Conservation (phyloP, 2,329 filamentous ascomycete species). For the Paraphaeosphaeria sporulosa region DNA sequence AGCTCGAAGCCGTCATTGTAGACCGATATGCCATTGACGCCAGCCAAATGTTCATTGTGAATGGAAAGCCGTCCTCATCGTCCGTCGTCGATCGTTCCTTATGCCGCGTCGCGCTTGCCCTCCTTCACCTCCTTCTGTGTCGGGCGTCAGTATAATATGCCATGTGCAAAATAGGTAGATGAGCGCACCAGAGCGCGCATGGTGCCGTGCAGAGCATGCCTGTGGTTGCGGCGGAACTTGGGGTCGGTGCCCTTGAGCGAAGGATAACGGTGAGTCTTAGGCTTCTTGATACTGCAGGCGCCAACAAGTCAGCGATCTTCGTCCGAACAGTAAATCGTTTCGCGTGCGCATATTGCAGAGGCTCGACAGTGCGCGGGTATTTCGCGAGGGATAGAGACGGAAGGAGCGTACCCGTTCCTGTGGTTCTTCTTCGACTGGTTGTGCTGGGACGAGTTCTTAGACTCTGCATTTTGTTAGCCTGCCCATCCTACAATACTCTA, state of each 20-base stretch:
- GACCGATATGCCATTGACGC: conserved; percentile 52
- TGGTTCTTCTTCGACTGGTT: conserved; percentile 99
- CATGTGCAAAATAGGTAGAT: background rate
- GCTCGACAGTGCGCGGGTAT: background rate
- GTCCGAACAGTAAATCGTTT: conserved; percentile 7
- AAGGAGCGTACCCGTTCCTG: conserved; percentile 86
- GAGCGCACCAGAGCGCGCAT: conserved; percentile 91
- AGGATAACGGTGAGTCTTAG: conserved; percentile 98
- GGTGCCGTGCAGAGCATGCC: conserved; percentile 99
- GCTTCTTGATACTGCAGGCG: conserved; percentile 95
- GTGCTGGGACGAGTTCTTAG: conserved; percentile 99
- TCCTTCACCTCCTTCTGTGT: conserved; percentile 95
- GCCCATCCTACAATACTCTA: conserved; percentile 24
- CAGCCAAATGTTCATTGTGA: conserved; percentile 51
- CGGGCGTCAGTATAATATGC: conserved; percentile 33
- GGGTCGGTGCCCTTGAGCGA: conserved; percentile 98
- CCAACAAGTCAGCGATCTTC: conserved; percentile 28
- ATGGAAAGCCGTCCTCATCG: conserved; percentile 46
- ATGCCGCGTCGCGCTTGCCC: conserved; percentile 90
- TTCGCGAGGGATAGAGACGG: conserved; percentile 6
- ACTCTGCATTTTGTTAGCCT: conserved; percentile 69
- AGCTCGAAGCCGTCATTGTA: conserved; percentile 47
- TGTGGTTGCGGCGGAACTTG: conserved; percentile 99
- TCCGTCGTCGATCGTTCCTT: conserved; percentile 52
- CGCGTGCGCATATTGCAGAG: background rate